These are phyloP conservation scores for Citrus glauca DNA, from an alignment of 345 rosid genomes.

Conservation along the genomic window DNA sequence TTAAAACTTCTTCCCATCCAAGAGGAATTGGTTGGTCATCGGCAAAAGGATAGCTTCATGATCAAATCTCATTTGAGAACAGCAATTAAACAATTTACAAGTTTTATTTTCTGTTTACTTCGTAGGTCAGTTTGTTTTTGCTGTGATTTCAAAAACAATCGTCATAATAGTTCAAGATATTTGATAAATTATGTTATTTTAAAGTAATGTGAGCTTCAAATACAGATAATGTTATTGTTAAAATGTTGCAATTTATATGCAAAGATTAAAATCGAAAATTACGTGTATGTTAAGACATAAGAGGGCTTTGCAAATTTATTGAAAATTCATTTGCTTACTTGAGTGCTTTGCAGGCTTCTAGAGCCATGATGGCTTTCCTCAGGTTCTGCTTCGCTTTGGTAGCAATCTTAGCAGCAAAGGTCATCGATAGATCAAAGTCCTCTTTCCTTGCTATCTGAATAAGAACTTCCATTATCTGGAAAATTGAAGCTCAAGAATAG, in stretches of 20 bases:
- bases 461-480: conserved; percentile 62
- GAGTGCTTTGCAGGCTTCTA: conserved; percentile 68
- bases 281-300: neutral
- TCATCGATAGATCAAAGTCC: conserved; percentile 56
- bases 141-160: neutral
- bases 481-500: neutral
- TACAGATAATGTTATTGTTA: too few species aligned
- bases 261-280: too few species aligned
- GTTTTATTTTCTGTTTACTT: neutral
- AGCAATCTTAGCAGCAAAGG: conserved; percentile 59
- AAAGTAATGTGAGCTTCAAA: too few species aligned
- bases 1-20: conserved; percentile 60
- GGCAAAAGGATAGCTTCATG: conserved; percentile 53
- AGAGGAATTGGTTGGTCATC: conserved; percentile 65
- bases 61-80: conserved; percentile 8
- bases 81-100: neutral
- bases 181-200: too few species aligned
- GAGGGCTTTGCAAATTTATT: neutral
- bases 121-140: neutral
- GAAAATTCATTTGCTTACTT: conserved; percentile 32
- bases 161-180: too few species aligned
- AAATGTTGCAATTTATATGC: too few species aligned
- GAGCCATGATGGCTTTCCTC: conserved; percentile 67
- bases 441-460: conserved; percentile 61
- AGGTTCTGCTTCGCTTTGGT: conserved; percentile 57